phyloP scores from a whole-genome alignment of 352 stramenopile genomes.

The Phytophthora tentaculata region DNA sequence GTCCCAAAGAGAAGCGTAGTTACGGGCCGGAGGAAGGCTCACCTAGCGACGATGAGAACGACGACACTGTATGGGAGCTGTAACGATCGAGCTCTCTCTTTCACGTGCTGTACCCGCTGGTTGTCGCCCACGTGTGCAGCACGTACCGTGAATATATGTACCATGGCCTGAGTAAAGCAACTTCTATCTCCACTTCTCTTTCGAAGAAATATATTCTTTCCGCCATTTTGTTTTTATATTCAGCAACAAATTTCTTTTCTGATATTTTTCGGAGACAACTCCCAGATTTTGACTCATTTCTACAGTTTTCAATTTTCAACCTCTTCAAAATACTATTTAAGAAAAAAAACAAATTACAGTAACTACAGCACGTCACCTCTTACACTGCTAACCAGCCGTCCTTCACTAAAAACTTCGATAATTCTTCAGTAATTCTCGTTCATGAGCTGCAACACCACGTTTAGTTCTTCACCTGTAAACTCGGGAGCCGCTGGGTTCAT shows the following conservation, averaged over 20 bases:
- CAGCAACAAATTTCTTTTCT: no score
- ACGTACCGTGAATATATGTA: conserved; percentile 22
- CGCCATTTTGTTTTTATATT: conserved; percentile 5
- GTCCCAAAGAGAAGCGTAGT: conserved; percentile 26
- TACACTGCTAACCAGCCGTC: no score
- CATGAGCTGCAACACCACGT: conserved; percentile 81
- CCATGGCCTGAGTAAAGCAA: conserved; percentile 5
- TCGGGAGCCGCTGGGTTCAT: conserved; percentile 76
- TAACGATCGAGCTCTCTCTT: conserved; percentile 12
- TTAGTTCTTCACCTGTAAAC: conserved; percentile 82
- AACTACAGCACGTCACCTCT: no score
- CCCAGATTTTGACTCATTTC: conserved; percentile 19
- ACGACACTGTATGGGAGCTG: conserved; percentile 44
- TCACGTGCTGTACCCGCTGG: conserved; percentile 16
- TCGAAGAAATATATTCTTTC: no score
- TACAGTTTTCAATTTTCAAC: conserved; percentile 33
- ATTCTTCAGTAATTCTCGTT: conserved; percentile 65
- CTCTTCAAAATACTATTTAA: no score
- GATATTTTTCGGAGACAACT: no score
- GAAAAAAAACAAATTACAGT: conserved; percentile 31
- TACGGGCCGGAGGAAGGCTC: conserved; percentile 23
- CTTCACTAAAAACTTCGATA: no score
- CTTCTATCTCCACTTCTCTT: no score
- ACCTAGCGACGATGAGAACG: conserved; percentile 24
- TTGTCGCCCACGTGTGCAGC: neutral